Evolutionary conservation across 2,329 filamentous ascomycete species (phyloP), one percentile per base, ranked within the genome.

Genomic region (Coleophoma cylindrospora): DNA sequence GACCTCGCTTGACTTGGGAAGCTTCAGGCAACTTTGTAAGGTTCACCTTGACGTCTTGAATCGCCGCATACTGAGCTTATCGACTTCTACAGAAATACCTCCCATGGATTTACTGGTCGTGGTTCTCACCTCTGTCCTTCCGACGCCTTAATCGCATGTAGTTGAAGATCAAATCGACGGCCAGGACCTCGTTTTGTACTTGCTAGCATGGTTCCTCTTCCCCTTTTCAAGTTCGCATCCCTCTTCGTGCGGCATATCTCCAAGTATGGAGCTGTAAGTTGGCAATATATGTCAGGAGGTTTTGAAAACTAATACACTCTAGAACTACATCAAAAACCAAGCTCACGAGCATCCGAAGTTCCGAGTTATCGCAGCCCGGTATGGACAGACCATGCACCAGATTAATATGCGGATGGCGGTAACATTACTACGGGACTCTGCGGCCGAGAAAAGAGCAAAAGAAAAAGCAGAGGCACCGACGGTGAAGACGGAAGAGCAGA

Each of bases 321-420:
- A 86, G 82, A 86, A 85, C 64, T 80, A 71, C 56, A 86, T 86
- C 61, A 86, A 86, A 63, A 68, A 71, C 33, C 81, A 83, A 65
- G 83, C 82, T 44, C 82, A 86, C 60, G 81, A 85, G 40, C 82
- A 86, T 58, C 74, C 76, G 2, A 69, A 74, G 41, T 85, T 86
- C 64, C 80, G 82, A 50, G 66, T 66, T 6, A 77, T 84, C 54
- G 82, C 82, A 40, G 81, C 81, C 41, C 72, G 69, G 51, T 83
- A 84, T 62, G 82, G 82, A 52, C 82, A 86, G 61, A 66, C 70
- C 10, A 82, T 86, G 58, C 82, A 86, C 61, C 82, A 86, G 66
- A 66, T 86, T 48, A 86, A 85, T 59, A 86, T 86, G 82, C 75
- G 79, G 47, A 64, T 83, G 59, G 78, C 76, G 13, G 83, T 86